Evolutionary conservation across 2,329 filamentous ascomycete species (phyloP), one percentile per base, ranked within the genome.

Genomic region (Exserohilum rostratum): DNA sequence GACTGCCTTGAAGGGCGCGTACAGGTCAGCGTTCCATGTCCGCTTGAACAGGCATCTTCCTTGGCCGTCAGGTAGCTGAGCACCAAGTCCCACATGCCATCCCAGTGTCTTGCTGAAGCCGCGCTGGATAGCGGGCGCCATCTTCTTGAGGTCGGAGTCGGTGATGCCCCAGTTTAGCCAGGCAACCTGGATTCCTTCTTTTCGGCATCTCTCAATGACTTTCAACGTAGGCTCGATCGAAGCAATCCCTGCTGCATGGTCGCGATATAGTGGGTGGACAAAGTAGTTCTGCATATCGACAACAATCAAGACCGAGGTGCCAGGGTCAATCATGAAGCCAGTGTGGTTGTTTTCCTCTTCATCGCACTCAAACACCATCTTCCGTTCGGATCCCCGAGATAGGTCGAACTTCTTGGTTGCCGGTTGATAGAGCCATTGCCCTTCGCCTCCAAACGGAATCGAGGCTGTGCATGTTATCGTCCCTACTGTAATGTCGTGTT

Each of bases 201-300:
- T 70, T 45, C 77, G 66, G 61, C 76, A 77, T 42, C 73, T 71
- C 39, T 74, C 66, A 46, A 78, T 76, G 27, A 76, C 74, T 25
- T 67, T 72, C 54, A 77, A 42, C 11, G 72, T 70, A 11, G 76
- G 76, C 13, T 71, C 60, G 12, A 78, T 60, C 13, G 76, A 64
- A 11, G 65, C 65, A n/a, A 70, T 49, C 3, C 69, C 67, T 47
- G 67, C 65, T 2, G 62, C 58, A 42, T 73, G 70, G 34, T 71
- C 55, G 30, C 65, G 66, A 49, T 70, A 70, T 6, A 66, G 55
- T 3, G 69, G 68, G 40, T 72, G 62, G 40, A 78, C 61, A 58
- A 78, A 78, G 64, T 77, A 78, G 61, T 78, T 78, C 51, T 78
- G 76, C 76, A 78, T 78, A 60, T 78, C 76, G 47, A 78, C 70